These are phyloP conservation scores for Penicillium oxalicum DNA, from an alignment of 2,329 filamentous ascomycete species.

Conservation along the genomic window DNA sequence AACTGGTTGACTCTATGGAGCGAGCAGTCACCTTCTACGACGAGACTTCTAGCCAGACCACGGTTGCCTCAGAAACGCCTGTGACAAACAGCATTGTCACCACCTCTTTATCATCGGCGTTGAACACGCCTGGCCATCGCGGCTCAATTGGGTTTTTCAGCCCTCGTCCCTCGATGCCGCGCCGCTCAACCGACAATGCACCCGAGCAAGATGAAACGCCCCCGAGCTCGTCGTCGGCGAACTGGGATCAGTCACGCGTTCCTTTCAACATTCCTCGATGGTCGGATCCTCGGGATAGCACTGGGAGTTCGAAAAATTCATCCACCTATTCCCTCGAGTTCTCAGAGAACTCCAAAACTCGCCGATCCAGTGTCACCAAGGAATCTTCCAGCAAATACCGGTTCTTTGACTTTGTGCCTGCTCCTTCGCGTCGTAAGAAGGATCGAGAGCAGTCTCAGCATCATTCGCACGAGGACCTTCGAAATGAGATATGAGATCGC, in stretches of 20 bases:
- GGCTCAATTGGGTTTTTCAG: slow-evolving; percentile 40
- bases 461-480: slow-evolving; percentile 30
- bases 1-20: slow-evolving; percentile 45
- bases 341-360: slow-evolving; percentile 31
- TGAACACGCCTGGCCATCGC: slow-evolving; percentile 28
- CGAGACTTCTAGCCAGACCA: slow-evolving; percentile 34
- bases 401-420: slow-evolving; percentile 42
- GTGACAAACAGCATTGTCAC: slow-evolving; percentile 14
- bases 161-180: slow-evolving; percentile 32
- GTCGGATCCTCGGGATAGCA: slow-evolving; percentile 38
- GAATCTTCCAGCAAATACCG: slow-evolving; percentile 39
- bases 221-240: slow-evolving; percentile 40
- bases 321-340: slow-evolving; percentile 43
- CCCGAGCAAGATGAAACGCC: slow-evolving; percentile 42
- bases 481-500: slow-evolving; percentile 25
- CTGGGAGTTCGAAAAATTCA: slow-evolving; percentile 43
- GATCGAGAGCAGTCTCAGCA: slow-evolving; percentile 33
- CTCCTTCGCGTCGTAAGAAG: slow-evolving; percentile 37
- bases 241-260: slow-evolving; percentile 39
- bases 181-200: slow-evolving; percentile 34
- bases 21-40: slow-evolving; percentile 38
- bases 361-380: slow-evolving; percentile 35
- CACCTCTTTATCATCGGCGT: slow-evolving; percentile 17
- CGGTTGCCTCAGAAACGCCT: slow-evolving; percentile 30
- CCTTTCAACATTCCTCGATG: slow-evolving; percentile 38